A percentile compares a stretch with the other conserved stretches of the same genome.
phyloP scores from a whole-genome alignment of 75 land plant species.

The Isoetes taiwanensis region DNA sequence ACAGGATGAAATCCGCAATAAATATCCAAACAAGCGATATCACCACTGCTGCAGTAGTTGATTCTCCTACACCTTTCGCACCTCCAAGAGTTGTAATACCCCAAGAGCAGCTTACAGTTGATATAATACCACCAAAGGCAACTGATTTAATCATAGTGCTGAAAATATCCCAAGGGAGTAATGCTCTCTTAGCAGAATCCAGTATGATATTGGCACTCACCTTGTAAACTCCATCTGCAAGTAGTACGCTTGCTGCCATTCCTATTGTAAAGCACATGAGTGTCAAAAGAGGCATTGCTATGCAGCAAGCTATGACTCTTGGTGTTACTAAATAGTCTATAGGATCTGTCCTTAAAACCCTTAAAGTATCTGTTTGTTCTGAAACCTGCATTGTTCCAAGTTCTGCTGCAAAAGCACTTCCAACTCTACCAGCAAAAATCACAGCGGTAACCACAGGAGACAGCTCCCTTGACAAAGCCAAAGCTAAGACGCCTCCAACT shows the following conservation, averaged over 20 bases:
- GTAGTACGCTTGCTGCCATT: conserved; percentile 79
- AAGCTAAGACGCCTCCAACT: conserved; percentile 80
- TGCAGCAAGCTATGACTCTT: conserved; percentile 66
- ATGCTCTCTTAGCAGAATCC: conserved; percentile 75
- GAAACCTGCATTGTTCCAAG: conserved; percentile 97
- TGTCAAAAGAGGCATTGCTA: conserved; percentile 69
- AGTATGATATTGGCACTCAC: conserved; percentile 80
- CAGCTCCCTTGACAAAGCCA: conserved; percentile 80
- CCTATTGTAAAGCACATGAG: conserved; percentile 67
- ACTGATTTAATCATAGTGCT: conserved; percentile 83
- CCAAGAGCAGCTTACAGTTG: conserved; percentile 88
- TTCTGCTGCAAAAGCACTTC: conserved; percentile 89
- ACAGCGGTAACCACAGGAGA: conserved; percentile 83
- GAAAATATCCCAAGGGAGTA: conserved; percentile 80
- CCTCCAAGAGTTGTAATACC: conserved; percentile 87
- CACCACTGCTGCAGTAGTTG: conserved; percentile 96
- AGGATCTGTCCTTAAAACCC: conserved; percentile 74
- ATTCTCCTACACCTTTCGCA: conserved; percentile 96
- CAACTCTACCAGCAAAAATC: conserved; percentile 75
- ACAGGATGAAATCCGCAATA: conserved; percentile 83
- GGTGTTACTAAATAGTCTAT: conserved; percentile 84
- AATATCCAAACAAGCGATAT: conserved; percentile 88
- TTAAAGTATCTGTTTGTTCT: conserved; percentile 82
- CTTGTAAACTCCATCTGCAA: conserved; percentile 76
- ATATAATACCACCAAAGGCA: conserved; percentile 79